A percentile compares a stretch with the other conserved stretches of the same genome.
Evolutionary conservation across 441 rosid species (phyloP).

Genomic region (Populus hybrid): DNA sequence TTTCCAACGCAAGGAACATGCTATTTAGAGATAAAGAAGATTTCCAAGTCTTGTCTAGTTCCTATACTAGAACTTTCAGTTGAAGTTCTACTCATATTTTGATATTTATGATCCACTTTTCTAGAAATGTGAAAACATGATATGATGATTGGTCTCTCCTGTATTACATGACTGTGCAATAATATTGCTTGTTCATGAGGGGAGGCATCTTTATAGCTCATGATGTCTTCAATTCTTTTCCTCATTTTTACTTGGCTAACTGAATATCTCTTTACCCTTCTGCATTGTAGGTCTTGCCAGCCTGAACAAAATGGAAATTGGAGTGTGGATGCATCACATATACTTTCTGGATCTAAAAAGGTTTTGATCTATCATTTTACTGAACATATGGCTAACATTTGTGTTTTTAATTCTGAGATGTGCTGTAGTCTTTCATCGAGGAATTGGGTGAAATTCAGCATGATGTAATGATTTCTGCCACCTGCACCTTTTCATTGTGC

Average conservation of each 20-base stretch:
- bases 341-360: conserved; percentile 54
- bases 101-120: neutral
- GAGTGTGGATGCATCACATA: conserved; percentile 32
- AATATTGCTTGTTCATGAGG: neutral
- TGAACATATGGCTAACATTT: neutral
- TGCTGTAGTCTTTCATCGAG: neutral
- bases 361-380: conserved; percentile 29
- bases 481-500: neutral
- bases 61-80: neutral
- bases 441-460: neutral
- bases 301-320: conserved; percentile 41
- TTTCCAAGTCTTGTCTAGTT: neutral
- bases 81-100: neutral
- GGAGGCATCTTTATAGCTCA: neutral
- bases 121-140: neutral
- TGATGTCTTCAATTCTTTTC: conserved; percentile 3
- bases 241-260: neutral
- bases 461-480: neutral
- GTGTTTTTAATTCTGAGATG: neutral
- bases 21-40: neutral
- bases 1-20: neutral
- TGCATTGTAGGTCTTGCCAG: conserved; percentile 39
- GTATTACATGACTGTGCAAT: neutral
- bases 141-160: neutral
- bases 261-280: conserved; percentile 7